These are phyloP conservation scores for Aspergillus quadrilineatus DNA, from an alignment of 2,329 filamentous ascomycete species.

Conservation along the genomic window DNA sequence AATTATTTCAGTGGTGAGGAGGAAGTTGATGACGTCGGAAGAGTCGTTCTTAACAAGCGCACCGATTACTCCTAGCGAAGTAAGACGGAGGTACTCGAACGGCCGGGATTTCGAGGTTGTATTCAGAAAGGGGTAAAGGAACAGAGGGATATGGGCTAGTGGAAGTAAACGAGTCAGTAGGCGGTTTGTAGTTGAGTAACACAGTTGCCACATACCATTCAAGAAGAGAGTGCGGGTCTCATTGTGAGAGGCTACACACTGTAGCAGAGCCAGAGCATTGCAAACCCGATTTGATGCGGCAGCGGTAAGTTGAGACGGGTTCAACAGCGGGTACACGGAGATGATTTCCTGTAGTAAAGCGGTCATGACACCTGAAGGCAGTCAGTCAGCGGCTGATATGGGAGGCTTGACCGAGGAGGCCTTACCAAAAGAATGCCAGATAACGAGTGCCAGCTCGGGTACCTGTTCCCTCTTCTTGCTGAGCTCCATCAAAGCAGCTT, in stretches of 20 bases:
- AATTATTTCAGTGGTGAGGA: conserved; percentile 97
- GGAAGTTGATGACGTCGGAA: conserved; percentile 97
- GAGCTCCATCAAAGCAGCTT: conserved; percentile 87
- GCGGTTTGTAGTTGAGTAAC: conserved; percentile 3
- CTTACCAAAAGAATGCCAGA: conserved; percentile 98
- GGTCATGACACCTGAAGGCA: conserved; percentile 82
- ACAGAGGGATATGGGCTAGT: conserved; percentile 91
- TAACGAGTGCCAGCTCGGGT: conserved; percentile 87
- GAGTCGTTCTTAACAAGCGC: conserved; percentile 98
- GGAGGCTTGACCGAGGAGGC: conserved; percentile 14
- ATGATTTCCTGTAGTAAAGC: conserved; percentile 97
- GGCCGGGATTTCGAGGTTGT: conserved; percentile 97
- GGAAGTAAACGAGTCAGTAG: background rate
- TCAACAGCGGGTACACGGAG: conserved; percentile 93
- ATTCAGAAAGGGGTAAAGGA: conserved; percentile 97
- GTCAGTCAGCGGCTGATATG: background rate
- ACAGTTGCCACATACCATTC: conserved; percentile 63
- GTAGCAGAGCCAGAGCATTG: conserved; percentile 90
- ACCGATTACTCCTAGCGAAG: conserved; percentile 92
- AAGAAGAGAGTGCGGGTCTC: conserved; percentile 92
- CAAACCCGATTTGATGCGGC: conserved; percentile 97
- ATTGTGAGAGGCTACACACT: conserved; percentile 96
- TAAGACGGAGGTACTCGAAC: conserved; percentile 95
- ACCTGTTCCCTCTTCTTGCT: conserved; percentile 99
- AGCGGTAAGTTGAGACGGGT: conserved; percentile 93